phyloP scores from a whole-genome alignment of 352 stramenopile genomes.

The Phytopythium cucurbitacearum region DNA sequence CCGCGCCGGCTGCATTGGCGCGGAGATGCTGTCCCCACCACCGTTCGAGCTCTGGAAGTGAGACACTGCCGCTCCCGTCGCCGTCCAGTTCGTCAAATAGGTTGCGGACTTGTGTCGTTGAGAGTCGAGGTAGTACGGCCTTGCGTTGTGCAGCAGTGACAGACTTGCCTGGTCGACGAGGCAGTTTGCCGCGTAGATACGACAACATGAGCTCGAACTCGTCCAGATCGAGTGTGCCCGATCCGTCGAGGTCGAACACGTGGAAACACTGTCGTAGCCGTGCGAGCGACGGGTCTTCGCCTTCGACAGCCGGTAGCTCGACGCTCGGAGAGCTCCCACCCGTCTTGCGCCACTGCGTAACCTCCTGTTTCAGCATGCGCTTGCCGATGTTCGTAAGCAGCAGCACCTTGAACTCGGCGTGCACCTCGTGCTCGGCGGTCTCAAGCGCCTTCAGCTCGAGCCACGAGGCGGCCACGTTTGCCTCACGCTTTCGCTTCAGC shows the following conservation, averaged over 20 bases:
- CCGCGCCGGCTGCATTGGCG: background rate
- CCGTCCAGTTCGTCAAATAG: constrained; percentile 37
- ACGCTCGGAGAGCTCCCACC: background rate
- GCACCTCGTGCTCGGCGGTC: constrained; percentile 14
- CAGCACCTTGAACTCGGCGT: constrained; percentile 21
- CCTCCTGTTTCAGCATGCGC: constrained; percentile 29
- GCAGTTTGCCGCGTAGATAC: constrained; percentile 27
- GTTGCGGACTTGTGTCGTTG: constrained; percentile 22
- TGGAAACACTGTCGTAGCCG: constrained; percentile 37
- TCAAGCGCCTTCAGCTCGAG: constrained; percentile 21
- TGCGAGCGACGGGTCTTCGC: constrained; percentile 6
- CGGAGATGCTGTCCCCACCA: constrained; percentile 22
- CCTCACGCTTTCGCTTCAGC: constrained; percentile 24
- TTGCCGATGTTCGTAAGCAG: constrained; percentile 28
- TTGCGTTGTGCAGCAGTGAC: background rate
- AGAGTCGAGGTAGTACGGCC: constrained; percentile 17
- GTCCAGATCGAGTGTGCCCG: constrained; percentile 37
- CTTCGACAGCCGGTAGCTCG: background rate
- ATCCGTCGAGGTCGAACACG: constrained; percentile 45
- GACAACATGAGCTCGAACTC: constrained; percentile 49
- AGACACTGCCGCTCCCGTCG: constrained; percentile 27
- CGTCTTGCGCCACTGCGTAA: constrained; percentile 19
- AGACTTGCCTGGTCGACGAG: background rate
- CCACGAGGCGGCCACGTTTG: constrained; percentile 21
- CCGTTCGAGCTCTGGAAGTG: constrained; percentile 24